Conservation (phyloP, 345 rosid genomes). For the Euclidium syriacum region DNA sequence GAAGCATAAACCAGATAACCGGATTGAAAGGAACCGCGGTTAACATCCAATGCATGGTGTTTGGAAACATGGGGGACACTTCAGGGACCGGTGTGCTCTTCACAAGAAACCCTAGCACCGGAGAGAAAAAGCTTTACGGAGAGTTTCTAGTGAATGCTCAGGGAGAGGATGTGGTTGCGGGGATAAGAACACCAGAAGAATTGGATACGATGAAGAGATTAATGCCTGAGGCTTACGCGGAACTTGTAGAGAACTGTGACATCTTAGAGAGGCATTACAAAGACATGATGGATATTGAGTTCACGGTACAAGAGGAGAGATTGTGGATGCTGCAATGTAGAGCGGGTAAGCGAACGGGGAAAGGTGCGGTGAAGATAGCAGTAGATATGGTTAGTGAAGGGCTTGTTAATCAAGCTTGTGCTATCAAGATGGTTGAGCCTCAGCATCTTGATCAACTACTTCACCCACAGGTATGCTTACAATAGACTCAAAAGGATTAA, state of each 20-base stretch:
- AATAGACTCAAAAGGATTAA: not conserved
- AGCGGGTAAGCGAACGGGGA: slow-evolving; percentile 85
- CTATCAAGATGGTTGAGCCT: slow-evolving; percentile 80
- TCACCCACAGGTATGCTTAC: slow-evolving; percentile 67
- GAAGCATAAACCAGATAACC: slow-evolving; percentile 82
- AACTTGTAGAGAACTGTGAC: slow-evolving; percentile 80
- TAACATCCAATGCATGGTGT: slow-evolving; percentile 91
- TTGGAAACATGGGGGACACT: slow-evolving; percentile 92
- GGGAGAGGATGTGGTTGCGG: slow-evolving; percentile 99
- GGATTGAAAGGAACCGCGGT: slow-evolving; percentile 93
- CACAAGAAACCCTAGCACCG: slow-evolving; percentile 93
- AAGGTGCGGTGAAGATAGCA: slow-evolving; percentile 85
- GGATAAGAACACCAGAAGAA: slow-evolving; percentile 91
- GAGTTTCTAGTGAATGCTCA: slow-evolving; percentile 94
- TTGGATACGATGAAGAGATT: slow-evolving; percentile 62
- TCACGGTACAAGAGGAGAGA: slow-evolving; percentile 93
- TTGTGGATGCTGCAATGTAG: slow-evolving; percentile 98
- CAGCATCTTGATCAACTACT: slow-evolving; percentile 90
- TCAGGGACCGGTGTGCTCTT: slow-evolving; percentile 95
- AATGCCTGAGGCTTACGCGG: slow-evolving; percentile 81
- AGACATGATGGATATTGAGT: slow-evolving; percentile 98
- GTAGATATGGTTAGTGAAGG: slow-evolving; percentile 91
- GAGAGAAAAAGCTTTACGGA: slow-evolving; percentile 84
- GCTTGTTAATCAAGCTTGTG: slow-evolving; percentile 57
- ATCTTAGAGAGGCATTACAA: slow-evolving; percentile 84